Evolutionary conservation across 2,329 filamentous ascomycete species (phyloP).

Genomic region (Plenodomus tracheiphilus): DNA sequence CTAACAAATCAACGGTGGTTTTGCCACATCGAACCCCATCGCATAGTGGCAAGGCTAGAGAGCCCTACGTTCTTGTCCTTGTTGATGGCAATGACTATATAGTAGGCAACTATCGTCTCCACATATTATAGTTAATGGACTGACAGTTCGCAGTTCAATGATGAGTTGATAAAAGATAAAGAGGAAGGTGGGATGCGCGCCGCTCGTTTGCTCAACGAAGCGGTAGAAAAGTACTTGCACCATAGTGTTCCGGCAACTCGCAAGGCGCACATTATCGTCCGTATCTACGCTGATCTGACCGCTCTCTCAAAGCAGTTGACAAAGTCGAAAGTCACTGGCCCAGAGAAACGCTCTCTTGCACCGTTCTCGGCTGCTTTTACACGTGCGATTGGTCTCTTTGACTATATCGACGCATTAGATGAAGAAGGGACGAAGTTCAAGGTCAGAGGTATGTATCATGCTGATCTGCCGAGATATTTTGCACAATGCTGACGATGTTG

Average conservation of each 20-base stretch:
- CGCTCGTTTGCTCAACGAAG: slow-evolving; percentile 57
- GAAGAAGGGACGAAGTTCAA: slow-evolving; percentile 65
- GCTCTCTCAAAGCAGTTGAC: slow-evolving; percentile 57
- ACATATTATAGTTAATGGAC: neutral
- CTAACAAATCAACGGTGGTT: slow-evolving; percentile 39
- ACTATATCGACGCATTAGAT: slow-evolving; percentile 65
- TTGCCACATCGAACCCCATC: slow-evolving; percentile 31
- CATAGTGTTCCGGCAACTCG: slow-evolving; percentile 38
- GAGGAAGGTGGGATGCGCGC: slow-evolving; percentile 60
- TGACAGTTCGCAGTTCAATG: slow-evolving; percentile 48
- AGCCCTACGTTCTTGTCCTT: slow-evolving; percentile 63
- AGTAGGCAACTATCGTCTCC: slow-evolving; percentile 8
- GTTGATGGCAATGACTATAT: slow-evolving; percentile 66
- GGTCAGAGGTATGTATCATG: slow-evolving; percentile 52
- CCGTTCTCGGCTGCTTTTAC: slow-evolving; percentile 62
- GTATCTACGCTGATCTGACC: slow-evolving; percentile 60
- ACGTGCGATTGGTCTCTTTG: slow-evolving; percentile 60
- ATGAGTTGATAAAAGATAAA: slow-evolving; percentile 52
- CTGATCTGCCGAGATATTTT: slow-evolving; percentile 1
- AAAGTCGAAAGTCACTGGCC: slow-evolving; percentile 54
- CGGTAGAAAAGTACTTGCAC: slow-evolving; percentile 47
- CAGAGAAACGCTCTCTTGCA: slow-evolving; percentile 60
- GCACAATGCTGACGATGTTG: neutral
- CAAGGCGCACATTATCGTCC: slow-evolving; percentile 59
- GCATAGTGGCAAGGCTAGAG: slow-evolving; percentile 35